phyloP scores from a whole-genome alignment of 805 yeast genomes.

The Hanseniaspora opuntiae region DNA sequence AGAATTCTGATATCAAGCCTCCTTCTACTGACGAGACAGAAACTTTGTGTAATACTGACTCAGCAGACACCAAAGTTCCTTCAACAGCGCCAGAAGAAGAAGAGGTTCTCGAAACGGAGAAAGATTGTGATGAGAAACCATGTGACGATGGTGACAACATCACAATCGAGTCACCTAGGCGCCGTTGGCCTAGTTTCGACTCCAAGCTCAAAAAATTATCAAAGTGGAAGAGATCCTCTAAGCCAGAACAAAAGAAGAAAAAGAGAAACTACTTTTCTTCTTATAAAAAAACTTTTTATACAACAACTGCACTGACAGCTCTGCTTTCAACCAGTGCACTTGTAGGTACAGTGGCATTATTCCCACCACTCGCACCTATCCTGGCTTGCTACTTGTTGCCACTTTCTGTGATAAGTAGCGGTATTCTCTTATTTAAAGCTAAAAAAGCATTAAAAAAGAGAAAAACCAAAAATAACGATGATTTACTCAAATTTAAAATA shows the following conservation, averaged over 20 bases:
- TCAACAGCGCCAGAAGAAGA: background rate
- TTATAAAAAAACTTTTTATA: slow-evolving; percentile 2
- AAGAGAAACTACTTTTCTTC: background rate
- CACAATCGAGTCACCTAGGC: background rate
- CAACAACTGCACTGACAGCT: background rate
- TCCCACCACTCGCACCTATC: background rate
- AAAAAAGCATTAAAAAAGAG: background rate
- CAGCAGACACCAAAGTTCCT: background rate
- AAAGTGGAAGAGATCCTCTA: background rate
- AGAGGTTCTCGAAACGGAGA: background rate
- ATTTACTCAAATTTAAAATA: background rate
- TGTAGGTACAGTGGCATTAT: background rate
- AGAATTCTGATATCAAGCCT: background rate
- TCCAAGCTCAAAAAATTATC: background rate
- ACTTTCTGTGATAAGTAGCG: background rate
- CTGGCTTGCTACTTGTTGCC: background rate
- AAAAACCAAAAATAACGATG: background rate
- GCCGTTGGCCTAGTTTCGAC: background rate
- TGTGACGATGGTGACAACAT: background rate
- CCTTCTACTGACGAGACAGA: background rate
- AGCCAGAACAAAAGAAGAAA: background rate
- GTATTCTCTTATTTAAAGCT: slow-evolving; percentile 3
- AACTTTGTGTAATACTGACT: background rate
- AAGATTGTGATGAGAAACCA: background rate
- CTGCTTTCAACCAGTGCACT: background rate